Base-by-base conservation (phyloP, 352 stramenopile species). In the Pythium folliculosum region DNA sequence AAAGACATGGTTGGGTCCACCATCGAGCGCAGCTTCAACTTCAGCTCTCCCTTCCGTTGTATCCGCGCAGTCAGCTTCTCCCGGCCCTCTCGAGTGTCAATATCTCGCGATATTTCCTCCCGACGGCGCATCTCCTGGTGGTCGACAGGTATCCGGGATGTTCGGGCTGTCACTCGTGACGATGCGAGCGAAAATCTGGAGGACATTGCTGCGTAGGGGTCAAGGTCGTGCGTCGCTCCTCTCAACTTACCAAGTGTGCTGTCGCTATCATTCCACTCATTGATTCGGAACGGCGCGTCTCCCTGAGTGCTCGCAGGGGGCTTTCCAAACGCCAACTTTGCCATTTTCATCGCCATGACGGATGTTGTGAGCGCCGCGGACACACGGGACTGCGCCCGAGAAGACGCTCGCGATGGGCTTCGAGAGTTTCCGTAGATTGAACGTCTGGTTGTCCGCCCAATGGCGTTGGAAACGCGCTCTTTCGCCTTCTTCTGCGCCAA, bases 11-110 rank as follows among this genome's bases (percentile, higher is more conserved):
- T 73, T 16, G 81, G 81, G 22, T 89, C 81, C 32, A 62, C 77
- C 32, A 86, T 61, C 32, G 81, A 88, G 0, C 81, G 77, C 30
- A 89, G 47, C 55, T 85, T 84, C 10, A 86, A 54, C 37, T 75
- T 73, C 5, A 85, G 17, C 6, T 77, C 69, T 4, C 60, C 67
- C 43, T 78, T 88, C 22, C 81, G 81, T 5, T 71, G 68, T 12
- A 82, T 65, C 17, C 76, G 60, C 5, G 75, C 65, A 0, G 74
- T 72, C 1, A 79, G 70, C 7, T 71, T 71, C 23, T 78, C 67
- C 2, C 72, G 53, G 1, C 56, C 73, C 43, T 88, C 79, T 3
- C 81, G 73, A 14, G 63, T 75, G n/a, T 63, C 67, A 13, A 89
- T 76, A 25, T 86, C 78, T 2, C 67, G 70, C n/a, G 65, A 60